Conservation (phyloP, 164 flowering plant species). For the Aristolochia californica region DNA sequence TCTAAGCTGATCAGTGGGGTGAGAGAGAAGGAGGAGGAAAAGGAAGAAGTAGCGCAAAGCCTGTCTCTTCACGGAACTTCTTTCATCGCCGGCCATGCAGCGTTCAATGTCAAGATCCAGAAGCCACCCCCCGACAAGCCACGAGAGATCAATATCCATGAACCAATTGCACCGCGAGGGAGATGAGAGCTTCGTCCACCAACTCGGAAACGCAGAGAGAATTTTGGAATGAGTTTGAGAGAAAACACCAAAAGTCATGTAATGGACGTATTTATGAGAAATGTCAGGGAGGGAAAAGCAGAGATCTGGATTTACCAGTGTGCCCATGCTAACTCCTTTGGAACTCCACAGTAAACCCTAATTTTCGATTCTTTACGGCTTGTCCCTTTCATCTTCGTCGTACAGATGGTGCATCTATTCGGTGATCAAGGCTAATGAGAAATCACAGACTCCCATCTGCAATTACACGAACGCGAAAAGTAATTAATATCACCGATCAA, state of each 20-base stretch:
- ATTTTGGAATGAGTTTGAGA: conserved; percentile 28
- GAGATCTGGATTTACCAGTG: neutral
- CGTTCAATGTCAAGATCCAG: conserved; percentile 16
- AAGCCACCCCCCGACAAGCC: conserved; percentile 60
- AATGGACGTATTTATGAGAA: conserved; percentile 17
- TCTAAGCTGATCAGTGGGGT: conserved; percentile 17
- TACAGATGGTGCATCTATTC: too few relatives aligned
- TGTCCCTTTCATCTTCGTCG: too few relatives aligned
- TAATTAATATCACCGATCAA: too few relatives aligned
- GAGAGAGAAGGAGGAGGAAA: conserved; percentile 28
- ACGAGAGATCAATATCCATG: conserved; percentile 80
- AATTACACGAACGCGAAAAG: too few relatives aligned
- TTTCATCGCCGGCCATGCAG: conserved; percentile 59
- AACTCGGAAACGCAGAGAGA: conserved; percentile 20
- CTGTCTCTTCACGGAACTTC: conserved; percentile 17
- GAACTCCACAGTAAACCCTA: too few relatives aligned
- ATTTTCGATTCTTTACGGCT: too few relatives aligned
- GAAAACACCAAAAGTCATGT: conserved; percentile 11
- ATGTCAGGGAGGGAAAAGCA: neutral
- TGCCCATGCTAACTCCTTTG: too few relatives aligned
- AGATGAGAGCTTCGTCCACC: conserved; percentile 26
- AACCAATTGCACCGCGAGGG: conserved; percentile 36
- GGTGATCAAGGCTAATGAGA: too few relatives aligned
- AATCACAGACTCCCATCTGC: too few relatives aligned
- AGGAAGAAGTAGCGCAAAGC: conserved; percentile 20